These are phyloP conservation scores for Physcomitrellopsis africana DNA, from an alignment of 225 moss, liverwort and hornwort genomes.

Conservation along the genomic window DNA sequence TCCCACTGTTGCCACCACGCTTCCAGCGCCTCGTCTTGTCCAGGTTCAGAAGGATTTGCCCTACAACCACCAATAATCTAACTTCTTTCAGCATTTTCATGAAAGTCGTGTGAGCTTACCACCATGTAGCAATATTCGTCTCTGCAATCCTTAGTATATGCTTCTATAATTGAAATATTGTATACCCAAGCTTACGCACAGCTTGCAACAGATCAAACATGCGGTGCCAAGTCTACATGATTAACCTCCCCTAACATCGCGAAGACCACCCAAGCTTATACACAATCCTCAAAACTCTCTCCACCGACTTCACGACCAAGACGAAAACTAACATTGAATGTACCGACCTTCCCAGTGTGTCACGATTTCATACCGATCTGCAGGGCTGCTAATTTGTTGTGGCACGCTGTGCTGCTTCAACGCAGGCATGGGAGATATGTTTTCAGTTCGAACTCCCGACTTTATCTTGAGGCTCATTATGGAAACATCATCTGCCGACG, in stretches of 20 bases:
- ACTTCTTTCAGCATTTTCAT: background rate
- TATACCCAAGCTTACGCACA: constrained; percentile 1
- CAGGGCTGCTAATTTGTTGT: constrained; percentile 17
- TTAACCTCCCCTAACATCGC: background rate
- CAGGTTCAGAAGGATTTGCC: constrained; percentile 10
- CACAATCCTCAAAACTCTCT: background rate
- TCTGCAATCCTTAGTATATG: background rate
- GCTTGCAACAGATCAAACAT: background rate
- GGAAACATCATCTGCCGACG: background rate
- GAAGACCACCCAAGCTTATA: background rate
- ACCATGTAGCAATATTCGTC: background rate
- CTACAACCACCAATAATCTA: constrained; percentile 23
- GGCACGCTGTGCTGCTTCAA: constrained; percentile 17
- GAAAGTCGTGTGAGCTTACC: background rate
- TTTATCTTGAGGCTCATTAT: background rate
- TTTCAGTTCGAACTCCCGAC: constrained; percentile 14
- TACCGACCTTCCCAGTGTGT: background rate
- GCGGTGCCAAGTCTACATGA: background rate
- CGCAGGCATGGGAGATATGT: background rate
- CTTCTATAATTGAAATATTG: background rate
- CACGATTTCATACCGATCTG: constrained; percentile 24
- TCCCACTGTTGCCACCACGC: constrained; percentile 53
- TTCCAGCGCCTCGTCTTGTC: constrained; percentile 32
- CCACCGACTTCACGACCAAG: background rate
- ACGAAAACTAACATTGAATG: background rate